Evolutionary conservation across 345 rosid genomes (phyloP).

Genomic region (Cardamine chenopodiifolia): DNA sequence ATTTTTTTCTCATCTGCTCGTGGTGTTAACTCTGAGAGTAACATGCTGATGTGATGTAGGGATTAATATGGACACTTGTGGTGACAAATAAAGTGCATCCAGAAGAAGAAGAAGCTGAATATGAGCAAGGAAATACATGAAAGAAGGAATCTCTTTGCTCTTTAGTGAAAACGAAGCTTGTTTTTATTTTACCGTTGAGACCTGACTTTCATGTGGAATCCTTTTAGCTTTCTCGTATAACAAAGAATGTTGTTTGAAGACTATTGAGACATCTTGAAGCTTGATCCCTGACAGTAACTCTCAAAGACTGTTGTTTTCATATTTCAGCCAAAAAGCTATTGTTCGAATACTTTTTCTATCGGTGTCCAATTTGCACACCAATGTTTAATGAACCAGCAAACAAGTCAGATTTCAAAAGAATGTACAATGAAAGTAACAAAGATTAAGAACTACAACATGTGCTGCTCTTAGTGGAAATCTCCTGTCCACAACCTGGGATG

Average conservation of each 20-base stretch:
- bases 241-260: no score
- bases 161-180: conserved; percentile 45
- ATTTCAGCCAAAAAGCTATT: conserved; percentile 21
- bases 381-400: conserved; percentile 30
- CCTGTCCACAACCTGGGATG: conserved; percentile 75
- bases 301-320: conserved; percentile 14
- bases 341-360: conserved; percentile 26
- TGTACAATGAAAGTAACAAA: conserved; percentile 31
- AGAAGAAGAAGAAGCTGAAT: conserved; percentile 25
- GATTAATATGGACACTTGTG: conserved; percentile 2
- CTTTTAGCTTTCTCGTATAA: conserved; percentile 27
- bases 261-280: no score
- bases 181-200: conserved; percentile 41
- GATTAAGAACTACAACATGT: conserved; percentile 60
- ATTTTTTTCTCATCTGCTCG: not conserved
- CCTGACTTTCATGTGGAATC: conserved; percentile 31
- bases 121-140: not conserved
- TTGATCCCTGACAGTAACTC: not conserved
- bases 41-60: conserved; percentile 29
- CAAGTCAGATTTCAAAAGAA: conserved; percentile 38
- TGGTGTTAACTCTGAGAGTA: no score
- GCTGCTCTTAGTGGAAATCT: conserved; percentile 56
- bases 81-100: conserved; percentile 36
- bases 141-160: conserved; percentile 36
- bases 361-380: conserved; percentile 39